These are phyloP conservation scores for Fusarium sp. DNA, from an alignment of 2,329 filamentous ascomycete genomes.

Conservation along the genomic window DNA sequence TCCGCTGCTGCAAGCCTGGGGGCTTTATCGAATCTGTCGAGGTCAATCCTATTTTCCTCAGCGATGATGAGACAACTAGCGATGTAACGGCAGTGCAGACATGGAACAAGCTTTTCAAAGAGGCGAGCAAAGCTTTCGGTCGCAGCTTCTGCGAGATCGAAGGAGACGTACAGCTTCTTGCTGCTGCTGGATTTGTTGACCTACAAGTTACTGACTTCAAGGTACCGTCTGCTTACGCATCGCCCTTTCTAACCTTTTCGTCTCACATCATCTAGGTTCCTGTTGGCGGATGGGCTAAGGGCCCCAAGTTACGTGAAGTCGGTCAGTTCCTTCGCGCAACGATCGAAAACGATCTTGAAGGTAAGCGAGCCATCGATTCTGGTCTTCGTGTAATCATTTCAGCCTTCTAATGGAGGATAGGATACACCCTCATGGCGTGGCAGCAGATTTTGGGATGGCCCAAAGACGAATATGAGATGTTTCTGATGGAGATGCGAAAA, in stretches of 20 bases:
- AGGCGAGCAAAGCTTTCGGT: neutral
- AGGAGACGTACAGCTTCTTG: neutral
- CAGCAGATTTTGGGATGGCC: neutral
- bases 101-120: neutral
- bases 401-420: neutral
- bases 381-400: no score
- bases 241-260: fast-evolving
- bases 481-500: slow-evolving; percentile 9
- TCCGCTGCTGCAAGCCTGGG: neutral
- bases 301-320: slow-evolving; percentile 4
- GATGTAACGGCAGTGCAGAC: neutral
- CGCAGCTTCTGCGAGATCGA: neutral
- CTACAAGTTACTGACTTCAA: slow-evolving; percentile 6
- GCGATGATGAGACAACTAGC: neutral
- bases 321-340: slow-evolving; percentile 14
- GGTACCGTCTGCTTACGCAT: neutral
- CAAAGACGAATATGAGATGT: slow-evolving; percentile 10
- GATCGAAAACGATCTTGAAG: slow-evolving; percentile 27
- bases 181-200: slow-evolving; percentile 10
- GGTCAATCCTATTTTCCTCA: neutral
- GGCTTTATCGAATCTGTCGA: neutral
- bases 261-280: slow-evolving; percentile 1
- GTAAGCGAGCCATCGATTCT: neutral
- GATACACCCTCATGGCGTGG: slow-evolving; percentile 7
- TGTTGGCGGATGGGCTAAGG: slow-evolving; percentile 15